Evolutionary conservation across 345 rosid genomes (phyloP), one percentile per base, ranked within the genome.

Genomic region (Triadica sebifera): DNA sequence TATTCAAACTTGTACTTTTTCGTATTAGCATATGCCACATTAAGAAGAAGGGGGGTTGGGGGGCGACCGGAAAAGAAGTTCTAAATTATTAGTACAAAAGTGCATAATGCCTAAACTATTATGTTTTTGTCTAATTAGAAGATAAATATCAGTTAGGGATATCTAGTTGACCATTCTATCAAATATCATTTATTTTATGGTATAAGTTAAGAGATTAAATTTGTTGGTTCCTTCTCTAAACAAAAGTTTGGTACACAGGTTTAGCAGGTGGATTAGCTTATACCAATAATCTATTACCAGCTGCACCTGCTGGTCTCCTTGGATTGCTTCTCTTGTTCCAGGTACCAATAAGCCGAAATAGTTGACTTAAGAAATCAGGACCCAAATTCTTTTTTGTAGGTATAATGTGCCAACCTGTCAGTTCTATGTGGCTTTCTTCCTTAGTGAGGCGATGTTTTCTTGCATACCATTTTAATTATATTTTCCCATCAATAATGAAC

Each of bases 241-340:
- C 67, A 17, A 29, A 12, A 41, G 79, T 50, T 65, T 60, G 15
- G 63, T 71, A 73, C 77, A 75, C 90, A 90, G 92, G 92, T 72
- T 2, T 84, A 57, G 87, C 90, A 45, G 88, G 90, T 75, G 91
- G 91, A 15, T 81, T 90, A 68, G 87, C 85, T 62, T 90, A 88
- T 71, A 66, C 88, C 12, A 75, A 90, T 71, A 90, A 87, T 82
- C 79, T 87, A 41, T 82, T 88, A 67, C 85, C 92, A 72, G 89
- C 95, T 56, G 95, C 91, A 51, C 90, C 89, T 12, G 77, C 79
- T 74, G 92, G 92, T 66, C 83, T 90, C 9, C 92, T 90, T 74
- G 90, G 92, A 60, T 80, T 88, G 80, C 92, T 88, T n/a, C 79
- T 88, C 41, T 69, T 90, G 71, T 87, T 90, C 79, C 94, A 90